phyloP scores from a whole-genome alignment of 768 basidiomycete genomes.

The Steccherinum ochraceum region DNA sequence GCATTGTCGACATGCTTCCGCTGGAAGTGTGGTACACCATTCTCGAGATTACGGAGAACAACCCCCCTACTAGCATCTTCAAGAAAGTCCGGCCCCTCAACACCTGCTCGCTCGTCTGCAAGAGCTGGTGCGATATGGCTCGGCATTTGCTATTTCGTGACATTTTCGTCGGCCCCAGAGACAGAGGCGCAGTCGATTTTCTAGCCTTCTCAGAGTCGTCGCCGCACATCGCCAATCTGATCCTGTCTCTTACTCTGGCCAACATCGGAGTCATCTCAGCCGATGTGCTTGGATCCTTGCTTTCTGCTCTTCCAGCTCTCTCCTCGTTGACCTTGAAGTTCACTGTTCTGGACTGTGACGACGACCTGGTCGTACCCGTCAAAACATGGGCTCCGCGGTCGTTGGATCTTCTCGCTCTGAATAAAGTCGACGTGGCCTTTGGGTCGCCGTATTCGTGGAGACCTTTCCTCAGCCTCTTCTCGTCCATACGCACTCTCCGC shows the following conservation, averaged over 20 bases:
- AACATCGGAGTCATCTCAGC: not conserved
- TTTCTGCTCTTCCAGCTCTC: not conserved
- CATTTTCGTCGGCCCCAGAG: no score
- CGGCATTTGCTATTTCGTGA: no score
- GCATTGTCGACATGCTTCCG: no score
- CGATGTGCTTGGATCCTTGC: not conserved
- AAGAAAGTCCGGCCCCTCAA: no score
- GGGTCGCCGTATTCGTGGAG: not conserved
- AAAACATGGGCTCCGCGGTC: not conserved
- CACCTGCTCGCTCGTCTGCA: no score
- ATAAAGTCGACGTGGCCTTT: not conserved
- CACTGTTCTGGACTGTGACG: not conserved
- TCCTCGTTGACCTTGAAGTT: not conserved
- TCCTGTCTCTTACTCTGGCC: not conserved
- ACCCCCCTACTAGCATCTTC: no score
- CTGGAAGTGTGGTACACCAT: no score
- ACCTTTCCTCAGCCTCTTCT: not conserved
- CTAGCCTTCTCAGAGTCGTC: no score
- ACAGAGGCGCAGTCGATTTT: no score
- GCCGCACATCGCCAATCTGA: not conserved
- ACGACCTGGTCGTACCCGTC: not conserved
- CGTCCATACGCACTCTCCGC: not conserved
- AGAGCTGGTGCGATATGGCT: no score
- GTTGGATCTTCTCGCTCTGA: not conserved
- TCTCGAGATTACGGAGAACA: no score